Base-by-base conservation (phyloP, 1,284 basidiomycete species). In the Trichosporon sp. region DNA sequence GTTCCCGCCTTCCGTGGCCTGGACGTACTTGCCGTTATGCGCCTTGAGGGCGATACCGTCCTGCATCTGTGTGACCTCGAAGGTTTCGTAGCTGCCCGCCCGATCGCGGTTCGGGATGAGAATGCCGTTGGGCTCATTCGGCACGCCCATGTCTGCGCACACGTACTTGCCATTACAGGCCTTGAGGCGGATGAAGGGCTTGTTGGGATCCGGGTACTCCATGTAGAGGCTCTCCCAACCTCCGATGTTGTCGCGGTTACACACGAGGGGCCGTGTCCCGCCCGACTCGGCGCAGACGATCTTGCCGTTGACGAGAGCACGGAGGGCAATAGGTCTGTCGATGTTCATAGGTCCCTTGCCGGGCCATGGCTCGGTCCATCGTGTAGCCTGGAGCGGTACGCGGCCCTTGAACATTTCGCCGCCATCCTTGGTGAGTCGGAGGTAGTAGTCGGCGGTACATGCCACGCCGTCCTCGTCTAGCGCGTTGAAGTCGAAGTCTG, bases 381-480 rank as follows among this genome's bases (percentile, higher is more conserved):
- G 61, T 1, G 65, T 27, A 6, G 27, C 49, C 14, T 33, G 37
- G 16, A 63, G 40, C 1, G 59, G 59, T 2, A 57, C 52, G 1
- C 23, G 52, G 33, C 61, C 49, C 44, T 65, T 63, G 64, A 65
- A 68, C 67, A 68, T 68, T 1, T 21, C 58, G 6, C 62, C 62
- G 0, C 59, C 67, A 32, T 68, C 67, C 5, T 36, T 31, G 16
- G 67, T 65, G 27, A 68, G 32, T 21, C 67, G 67, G n/a, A 68
- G 64, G 58, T 68, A 68, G 62, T 68, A 68, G 64, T 68, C 67
- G 40, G 64, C 56, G 1, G 67, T 68, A 21, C 67, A 68, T 3
- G 62, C 19, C 2, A 61, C 58, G 44, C 67, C 67, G 58, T 68
- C 67, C 54, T 68, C 67, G 64, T 68, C 67, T 29, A 68, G 67